Evolutionary conservation across 2,329 filamentous ascomycete species (phyloP), one percentile per base, ranked within the genome.

Genomic region (Ophiostoma populinum): DNA sequence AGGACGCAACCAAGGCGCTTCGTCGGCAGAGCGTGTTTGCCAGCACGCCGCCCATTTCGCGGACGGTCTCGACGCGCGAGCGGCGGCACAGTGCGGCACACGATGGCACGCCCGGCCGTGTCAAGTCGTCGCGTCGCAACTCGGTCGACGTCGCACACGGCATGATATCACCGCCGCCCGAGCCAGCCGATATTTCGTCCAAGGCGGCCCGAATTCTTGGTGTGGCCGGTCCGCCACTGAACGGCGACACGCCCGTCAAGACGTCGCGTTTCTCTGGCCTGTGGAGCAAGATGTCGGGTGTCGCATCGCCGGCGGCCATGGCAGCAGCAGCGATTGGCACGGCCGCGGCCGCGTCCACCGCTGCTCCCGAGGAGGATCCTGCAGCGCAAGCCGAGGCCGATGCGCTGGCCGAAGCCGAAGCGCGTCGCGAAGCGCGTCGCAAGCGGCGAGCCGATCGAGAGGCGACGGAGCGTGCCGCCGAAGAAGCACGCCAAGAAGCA

Each of bases 191-290:
- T 34, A 66, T 82, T 49, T 67, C 75, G 7, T 66, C 72, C 30
- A 92, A 92, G 54, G 82, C 81, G 19, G 80, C 81, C 21, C 85
- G 75, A 54, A 56, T 87, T 35, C 71, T 90, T 3, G 71, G 85
- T 59, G 45, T 68, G 17, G 61, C 48, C 26, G 57, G 55, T 35
- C 51, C n/a, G n/a, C n/a, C n/a, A n/a, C n/a, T n/a, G n/a, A n/a
- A 55, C 11, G 49, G 48, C 28, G 55, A 75, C 4, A 67, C 58
- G 36, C 62, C 72, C 3, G 75, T 70, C 50, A 78, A 74, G 48
- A 54, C 70, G 35, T 63, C 61, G 48, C 66, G 64, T 4, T 52
- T 76, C 17, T 60, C 65, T 18, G 65, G 69, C 19, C 58, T 83
- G 6, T 73, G 85, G 43, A 70, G 71, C 34, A 69, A 70, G 20